Evolutionary conservation across 768 basidiomycete genomes (phyloP).

Genomic region (Hortiboletus flavorubellus): DNA sequence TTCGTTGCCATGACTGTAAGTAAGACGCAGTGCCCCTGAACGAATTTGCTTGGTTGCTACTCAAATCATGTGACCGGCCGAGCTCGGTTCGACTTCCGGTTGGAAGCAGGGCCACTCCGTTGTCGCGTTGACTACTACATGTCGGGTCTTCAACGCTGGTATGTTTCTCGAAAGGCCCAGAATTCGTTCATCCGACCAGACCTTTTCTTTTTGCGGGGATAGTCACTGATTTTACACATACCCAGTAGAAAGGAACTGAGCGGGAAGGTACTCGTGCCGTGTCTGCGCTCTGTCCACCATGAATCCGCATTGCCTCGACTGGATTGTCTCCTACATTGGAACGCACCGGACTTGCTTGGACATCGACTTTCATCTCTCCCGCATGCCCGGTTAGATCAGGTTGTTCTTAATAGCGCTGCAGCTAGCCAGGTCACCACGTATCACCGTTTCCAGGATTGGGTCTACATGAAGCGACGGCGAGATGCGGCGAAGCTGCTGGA

Average conservation of each 20-base stretch:
- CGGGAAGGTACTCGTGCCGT: background rate
- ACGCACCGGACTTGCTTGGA: background rate
- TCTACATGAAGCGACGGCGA: background rate
- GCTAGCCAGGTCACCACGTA: background rate
- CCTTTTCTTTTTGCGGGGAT: background rate
- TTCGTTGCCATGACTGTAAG: constrained; percentile 41
- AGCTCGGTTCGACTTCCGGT: background rate
- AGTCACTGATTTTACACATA: background rate
- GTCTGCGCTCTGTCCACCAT: background rate
- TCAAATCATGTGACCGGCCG: no score
- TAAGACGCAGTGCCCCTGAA: no score
- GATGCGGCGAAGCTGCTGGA: background rate
- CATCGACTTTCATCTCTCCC: background rate
- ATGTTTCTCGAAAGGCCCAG: background rate
- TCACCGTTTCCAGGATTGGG: background rate
- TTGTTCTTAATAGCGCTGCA: background rate
- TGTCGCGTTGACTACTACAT: background rate
- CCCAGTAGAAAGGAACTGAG: background rate
- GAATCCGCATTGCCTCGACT: no score
- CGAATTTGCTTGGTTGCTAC: no score
- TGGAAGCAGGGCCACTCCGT: background rate
- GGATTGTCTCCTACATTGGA: background rate
- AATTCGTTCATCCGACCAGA: background rate
- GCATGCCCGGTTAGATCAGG: background rate
- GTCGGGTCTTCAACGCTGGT: background rate